These are phyloP conservation scores for Miamiensis avidus DNA, from an alignment of 169 alveolate species.

Conservation along the genomic window DNA sequence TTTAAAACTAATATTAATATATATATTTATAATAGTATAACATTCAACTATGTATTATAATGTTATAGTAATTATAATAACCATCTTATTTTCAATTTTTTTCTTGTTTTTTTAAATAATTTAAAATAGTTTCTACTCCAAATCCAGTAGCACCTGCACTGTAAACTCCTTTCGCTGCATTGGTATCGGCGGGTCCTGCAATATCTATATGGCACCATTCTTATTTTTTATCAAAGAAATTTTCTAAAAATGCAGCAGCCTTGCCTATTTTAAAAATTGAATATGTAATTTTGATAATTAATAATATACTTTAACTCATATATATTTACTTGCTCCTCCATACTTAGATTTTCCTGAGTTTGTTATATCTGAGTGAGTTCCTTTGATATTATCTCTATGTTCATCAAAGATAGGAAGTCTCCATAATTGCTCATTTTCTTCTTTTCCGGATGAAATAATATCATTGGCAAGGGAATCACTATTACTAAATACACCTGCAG, in stretches of 20 bases:
- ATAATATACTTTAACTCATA: no score
- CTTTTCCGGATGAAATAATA: conserved; percentile 46
- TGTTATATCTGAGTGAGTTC: conserved; percentile 50
- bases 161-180: conserved; percentile 25
- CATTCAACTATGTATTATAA: no score
- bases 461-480: conserved; percentile 45
- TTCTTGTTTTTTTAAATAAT: conserved; percentile 3
- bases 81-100: not conserved
- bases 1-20: no score
- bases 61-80: no score
- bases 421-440: conserved; percentile 55
- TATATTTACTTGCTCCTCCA: conserved; percentile 68
- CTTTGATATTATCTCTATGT: conserved; percentile 65
- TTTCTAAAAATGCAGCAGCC: conserved; percentile 76
- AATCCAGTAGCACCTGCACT: conserved; percentile 22
- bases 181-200: conserved; percentile 63
- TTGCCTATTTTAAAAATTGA: no score
- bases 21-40: no score
- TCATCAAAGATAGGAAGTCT: conserved; percentile 62
- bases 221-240: conserved; percentile 56
- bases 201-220: conserved; percentile 70
- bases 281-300: no score
- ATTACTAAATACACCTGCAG: conserved; percentile 66
- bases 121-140: conserved; percentile 16
- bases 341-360: conserved; percentile 55